These are phyloP conservation scores for Geotrichum carabidarum DNA, from an alignment of 1,139 yeast species.

Conservation along the genomic window DNA sequence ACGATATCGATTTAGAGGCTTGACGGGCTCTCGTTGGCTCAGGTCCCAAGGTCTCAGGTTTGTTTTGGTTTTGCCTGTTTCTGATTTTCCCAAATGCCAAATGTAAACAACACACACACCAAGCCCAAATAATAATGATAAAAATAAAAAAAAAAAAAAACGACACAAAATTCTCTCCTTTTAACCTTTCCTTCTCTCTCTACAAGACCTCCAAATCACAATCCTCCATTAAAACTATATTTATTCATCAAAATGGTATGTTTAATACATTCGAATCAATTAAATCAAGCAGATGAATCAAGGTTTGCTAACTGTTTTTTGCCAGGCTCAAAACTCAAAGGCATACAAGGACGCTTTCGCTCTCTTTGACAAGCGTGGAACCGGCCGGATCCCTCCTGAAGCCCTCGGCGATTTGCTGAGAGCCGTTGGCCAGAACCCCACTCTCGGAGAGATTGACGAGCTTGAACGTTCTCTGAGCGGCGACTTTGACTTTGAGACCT, in stretches of 20 bases:
- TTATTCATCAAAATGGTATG: neutral
- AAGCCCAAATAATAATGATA: neutral
- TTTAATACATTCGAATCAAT: neutral
- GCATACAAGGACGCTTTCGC: constrained; percentile 96
- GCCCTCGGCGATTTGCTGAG: constrained; percentile 89
- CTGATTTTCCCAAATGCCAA: neutral
- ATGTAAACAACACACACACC: constrained; percentile 8
- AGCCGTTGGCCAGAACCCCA: constrained; percentile 98
- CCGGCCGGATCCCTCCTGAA: constrained; percentile 84
- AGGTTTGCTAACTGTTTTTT: neutral
- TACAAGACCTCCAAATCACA: neutral
- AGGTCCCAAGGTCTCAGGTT: neutral
- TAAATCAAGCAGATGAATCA: neutral
- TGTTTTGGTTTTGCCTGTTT: constrained; percentile 6
- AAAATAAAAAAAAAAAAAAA: constrained; percentile 3
- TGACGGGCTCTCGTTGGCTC: neutral
- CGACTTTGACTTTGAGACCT: constrained; percentile 66
- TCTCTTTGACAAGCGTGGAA: constrained; percentile 92
- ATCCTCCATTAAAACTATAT: neutral
- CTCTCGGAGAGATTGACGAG: constrained; percentile 79
- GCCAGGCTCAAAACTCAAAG: constrained; percentile 39
- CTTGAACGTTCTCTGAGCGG: constrained; percentile 48
- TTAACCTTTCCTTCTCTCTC: neutral
- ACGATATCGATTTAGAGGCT: constrained; percentile 29
- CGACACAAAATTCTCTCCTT: neutral